Evolutionary conservation across 139 green algal species (phyloP).

Genomic region (Auxenochlorella pyrenoidosa): DNA sequence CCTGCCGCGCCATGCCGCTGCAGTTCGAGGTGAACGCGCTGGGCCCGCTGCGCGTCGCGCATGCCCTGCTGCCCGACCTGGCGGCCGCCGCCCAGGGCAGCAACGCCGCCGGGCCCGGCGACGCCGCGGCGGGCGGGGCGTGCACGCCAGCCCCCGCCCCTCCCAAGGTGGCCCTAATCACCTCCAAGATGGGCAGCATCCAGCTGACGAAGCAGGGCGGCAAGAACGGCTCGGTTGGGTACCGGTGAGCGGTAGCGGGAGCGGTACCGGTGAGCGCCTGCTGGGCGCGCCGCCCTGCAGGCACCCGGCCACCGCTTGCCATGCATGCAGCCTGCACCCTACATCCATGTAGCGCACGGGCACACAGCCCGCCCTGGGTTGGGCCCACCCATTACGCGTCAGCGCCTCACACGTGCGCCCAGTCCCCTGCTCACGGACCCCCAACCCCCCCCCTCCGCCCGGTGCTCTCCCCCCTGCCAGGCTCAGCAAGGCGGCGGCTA

Average conservation of each 20-base stretch:
- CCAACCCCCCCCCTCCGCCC: not conserved
- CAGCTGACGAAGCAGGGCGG: slow-evolving; percentile 29
- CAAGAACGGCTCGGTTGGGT: slow-evolving; percentile 13
- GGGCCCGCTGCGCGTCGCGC: slow-evolving; percentile 56
- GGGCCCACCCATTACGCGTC: too few relatives aligned
- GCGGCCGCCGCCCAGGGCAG: not conserved
- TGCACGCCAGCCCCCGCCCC: not conserved
- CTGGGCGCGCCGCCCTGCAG: too few relatives aligned
- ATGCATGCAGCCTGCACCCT: too few relatives aligned
- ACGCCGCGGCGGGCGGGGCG: not conserved
- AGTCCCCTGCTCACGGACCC: not conserved
- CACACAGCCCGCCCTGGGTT: too few relatives aligned
- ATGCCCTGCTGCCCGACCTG: slow-evolving; percentile 43
- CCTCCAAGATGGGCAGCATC: slow-evolving; percentile 61
- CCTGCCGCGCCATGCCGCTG: too few relatives aligned
- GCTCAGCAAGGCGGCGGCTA: slow-evolving; percentile 69
- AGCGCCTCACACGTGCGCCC: too few relatives aligned
- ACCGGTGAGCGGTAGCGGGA: slow-evolving; percentile 10
- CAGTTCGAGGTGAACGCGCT: slow-evolving; percentile 70
- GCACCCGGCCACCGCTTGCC: too few relatives aligned
- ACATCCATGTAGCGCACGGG: too few relatives aligned
- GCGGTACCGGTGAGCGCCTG: slow-evolving; percentile 9
- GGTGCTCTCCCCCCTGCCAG: slow-evolving; percentile 46
- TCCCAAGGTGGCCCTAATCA: slow-evolving; percentile 61
- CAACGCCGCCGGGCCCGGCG: not conserved